Evolutionary conservation across 1,284 basidiomycete genomes (phyloP).

Genomic region (Trichosporon sp.): DNA sequence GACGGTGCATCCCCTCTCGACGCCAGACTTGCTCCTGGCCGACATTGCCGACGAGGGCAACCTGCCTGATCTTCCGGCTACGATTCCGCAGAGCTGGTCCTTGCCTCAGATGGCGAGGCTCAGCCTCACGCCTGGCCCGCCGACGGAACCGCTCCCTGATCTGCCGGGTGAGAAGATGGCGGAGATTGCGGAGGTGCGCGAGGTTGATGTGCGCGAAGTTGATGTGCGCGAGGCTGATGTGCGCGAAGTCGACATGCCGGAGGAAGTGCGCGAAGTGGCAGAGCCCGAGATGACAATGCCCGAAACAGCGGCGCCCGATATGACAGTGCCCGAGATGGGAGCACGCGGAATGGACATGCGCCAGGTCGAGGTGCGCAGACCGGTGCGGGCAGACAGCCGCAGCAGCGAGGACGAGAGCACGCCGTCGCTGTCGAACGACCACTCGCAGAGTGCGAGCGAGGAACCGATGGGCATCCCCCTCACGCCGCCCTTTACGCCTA

Average conservation of each 20-base stretch:
- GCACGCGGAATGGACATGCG: no score
- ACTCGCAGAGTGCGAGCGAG: neutral
- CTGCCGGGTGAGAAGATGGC: no score
- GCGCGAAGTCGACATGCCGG: no score
- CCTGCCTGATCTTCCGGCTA: neutral
- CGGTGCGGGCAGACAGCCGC: neutral
- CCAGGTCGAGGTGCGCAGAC: no score
- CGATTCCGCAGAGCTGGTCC: neutral
- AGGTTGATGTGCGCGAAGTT: no score
- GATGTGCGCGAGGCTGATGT: no score
- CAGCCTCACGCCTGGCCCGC: neutral
- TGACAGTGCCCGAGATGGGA: no score
- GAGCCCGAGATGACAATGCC: no score
- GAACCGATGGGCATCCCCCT: neutral
- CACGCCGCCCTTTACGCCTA: neutral
- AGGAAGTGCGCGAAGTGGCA: no score
- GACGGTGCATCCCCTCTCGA: neutral
- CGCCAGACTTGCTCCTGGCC: neutral
- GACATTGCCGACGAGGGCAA: neutral
- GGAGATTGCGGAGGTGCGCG: no score
- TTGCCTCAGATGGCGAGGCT: neutral
- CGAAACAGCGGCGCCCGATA: no score
- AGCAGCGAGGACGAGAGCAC: neutral
- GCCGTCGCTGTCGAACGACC: neutral
- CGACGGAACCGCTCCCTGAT: neutral